A percentile compares a stretch with the other conserved stretches of the same genome.
Conservation (phyloP, 2,329 filamentous ascomycete species). For the Lachnellula subtilissima region DNA sequence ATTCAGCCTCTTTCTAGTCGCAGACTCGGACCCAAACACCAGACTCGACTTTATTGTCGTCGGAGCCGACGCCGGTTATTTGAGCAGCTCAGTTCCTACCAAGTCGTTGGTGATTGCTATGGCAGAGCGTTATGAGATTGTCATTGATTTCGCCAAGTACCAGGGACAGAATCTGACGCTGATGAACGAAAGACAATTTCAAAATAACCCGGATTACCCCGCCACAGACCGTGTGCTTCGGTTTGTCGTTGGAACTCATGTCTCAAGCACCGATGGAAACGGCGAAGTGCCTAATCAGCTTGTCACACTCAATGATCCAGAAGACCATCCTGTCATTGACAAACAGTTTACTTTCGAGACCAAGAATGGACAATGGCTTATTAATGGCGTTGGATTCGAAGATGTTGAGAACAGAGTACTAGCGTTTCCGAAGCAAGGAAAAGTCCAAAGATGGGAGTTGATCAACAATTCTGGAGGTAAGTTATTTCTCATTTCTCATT, state of each 20-base stretch:
- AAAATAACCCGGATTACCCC: conserved; percentile 44
- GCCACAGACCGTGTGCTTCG: conserved; percentile 49
- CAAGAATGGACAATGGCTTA: conserved; percentile 42
- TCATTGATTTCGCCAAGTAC: conserved; percentile 50
- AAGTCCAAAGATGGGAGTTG: conserved; percentile 38
- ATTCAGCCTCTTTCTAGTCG: conserved; percentile 18
- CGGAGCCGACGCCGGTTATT: conserved; percentile 49
- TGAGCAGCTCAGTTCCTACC: conserved; percentile 40
- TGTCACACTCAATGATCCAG: conserved; percentile 37
- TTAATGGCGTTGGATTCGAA: conserved; percentile 45
- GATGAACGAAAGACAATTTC: conserved; percentile 38
- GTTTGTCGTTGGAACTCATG: conserved; percentile 32
- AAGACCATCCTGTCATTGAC: conserved; percentile 34
- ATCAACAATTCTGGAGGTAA: conserved; percentile 16
- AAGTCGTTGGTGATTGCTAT: conserved; percentile 44
- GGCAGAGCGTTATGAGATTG: conserved; percentile 54
- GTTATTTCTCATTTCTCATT: neutral
- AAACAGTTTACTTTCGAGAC: conserved; percentile 44
- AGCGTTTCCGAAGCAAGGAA: conserved; percentile 42
- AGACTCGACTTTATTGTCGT: conserved; percentile 45
- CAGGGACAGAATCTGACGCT: conserved; percentile 45
- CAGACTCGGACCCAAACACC: conserved; percentile 10
- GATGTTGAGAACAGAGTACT: conserved; percentile 45
- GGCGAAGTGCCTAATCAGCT: conserved; percentile 32
- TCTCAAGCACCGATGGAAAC: conserved; percentile 27